Percentiles rank a stretch among this genome's conserved stretches.
Evolutionary conservation across 306 rosid species (phyloP).

Genomic region (Benincasa hispida): DNA sequence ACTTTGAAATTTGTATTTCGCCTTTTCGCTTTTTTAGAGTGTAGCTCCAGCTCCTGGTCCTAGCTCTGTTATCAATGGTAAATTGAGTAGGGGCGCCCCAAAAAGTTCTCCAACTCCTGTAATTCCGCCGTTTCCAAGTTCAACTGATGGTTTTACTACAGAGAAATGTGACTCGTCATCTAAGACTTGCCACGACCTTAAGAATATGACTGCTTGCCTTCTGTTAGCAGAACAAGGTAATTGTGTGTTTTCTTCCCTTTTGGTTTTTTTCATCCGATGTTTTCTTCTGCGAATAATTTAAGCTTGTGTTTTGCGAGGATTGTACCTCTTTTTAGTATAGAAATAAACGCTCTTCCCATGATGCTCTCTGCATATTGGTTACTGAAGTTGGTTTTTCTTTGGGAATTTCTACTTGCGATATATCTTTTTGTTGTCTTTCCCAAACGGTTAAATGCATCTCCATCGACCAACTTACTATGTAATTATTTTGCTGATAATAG

Average conservation of each 20-base stretch:
- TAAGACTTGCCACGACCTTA: neutral
- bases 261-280: neutral
- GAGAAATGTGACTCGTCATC: neutral
- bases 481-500: neutral
- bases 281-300: neutral
- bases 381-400: neutral
- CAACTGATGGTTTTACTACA: neutral
- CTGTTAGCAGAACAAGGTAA: neutral
- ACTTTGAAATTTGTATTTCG: neutral
- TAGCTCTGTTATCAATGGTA: neutral
- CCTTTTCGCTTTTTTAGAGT: neutral
- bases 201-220: neutral
- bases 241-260: neutral
- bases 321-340: neutral
- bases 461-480: neutral
- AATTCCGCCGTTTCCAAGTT: neutral
- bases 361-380: neutral
- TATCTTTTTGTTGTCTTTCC: neutral
- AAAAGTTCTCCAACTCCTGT: neutral
- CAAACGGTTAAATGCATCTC: neutral
- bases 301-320: neutral
- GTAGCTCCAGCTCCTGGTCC: constrained; percentile 3
- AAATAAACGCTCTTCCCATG: neutral
- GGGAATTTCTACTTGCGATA: neutral
- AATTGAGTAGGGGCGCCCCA: neutral